Evolutionary conservation across 495 filamentous ascomycete genomes (phyloP), one percentile per base, ranked within the genome.

Genomic region (Aspergillus heteromorphus): DNA sequence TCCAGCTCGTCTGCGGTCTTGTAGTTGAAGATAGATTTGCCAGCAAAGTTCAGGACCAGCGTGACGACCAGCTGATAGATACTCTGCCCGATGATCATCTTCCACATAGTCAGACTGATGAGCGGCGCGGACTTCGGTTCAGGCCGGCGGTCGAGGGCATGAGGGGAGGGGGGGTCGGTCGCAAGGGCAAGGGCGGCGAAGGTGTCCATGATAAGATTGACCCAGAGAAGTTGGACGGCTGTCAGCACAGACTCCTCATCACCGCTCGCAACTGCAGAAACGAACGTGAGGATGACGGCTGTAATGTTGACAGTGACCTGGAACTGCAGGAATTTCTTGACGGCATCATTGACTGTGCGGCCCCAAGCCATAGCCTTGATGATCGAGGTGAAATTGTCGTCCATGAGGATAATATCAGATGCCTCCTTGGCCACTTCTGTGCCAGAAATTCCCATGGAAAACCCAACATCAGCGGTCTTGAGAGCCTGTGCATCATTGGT

Each of bases 181-280:
- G 91, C 90, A 51, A 95, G 75, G n/a, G 90, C 91, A 48, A 95
- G 82, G n/a, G 91, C 90, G 4, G 89, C 91, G 61, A 95, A 89
- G n/a, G 90, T 93, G 62, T 96, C 91, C 89, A 95, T 93, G 65
- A 95, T 93, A 40, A 95, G 72, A 65, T 96, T 95, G 38, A 95
- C 87, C 90, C 90, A 96, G 21, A 96, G 79, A 42, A 95, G 79
- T 65, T 96, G 89, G 2, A 93, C 89, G 18, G 89, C 86, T 4
- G 84, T 91, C 50, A 96, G 80, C 4, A 93, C 87, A 2, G 88
- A 88, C 41, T 83, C 71, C 64, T 91, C 80, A 0, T 81, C 69
- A 1, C 59, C 58, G 61, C 79, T 86, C 6, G 84, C 75, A 29
- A 93, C 87, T 9, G 88, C 87, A 17, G 89, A 89, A 58, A 93